Base-by-base conservation (phyloP, 306 rosid species). In the Carpinus fangiana region DNA sequence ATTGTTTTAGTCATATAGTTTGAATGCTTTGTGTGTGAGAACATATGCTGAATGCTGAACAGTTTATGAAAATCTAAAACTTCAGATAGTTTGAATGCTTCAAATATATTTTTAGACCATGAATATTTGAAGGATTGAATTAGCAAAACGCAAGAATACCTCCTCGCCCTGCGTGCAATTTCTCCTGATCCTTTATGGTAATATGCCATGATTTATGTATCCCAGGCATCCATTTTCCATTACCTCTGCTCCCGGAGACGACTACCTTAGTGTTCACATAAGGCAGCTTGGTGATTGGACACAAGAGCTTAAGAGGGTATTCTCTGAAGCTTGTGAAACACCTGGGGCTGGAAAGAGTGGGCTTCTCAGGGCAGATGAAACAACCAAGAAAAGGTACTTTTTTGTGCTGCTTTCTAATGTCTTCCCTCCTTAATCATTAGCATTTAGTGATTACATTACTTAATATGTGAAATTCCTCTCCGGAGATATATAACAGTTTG, bases 251-350 rank as follows among this genome's bases (percentile, higher is more conserved):
- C 99, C 99, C n/a, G 97, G 91, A n/a, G 99, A 96, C 73, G 94
- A 93, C 87, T 96, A 84, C 80, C 91, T 96, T 82, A 96, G 99
- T 73, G 97, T 96, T 84, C 99, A 96, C 88, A 96, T 96, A 73
- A 89, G 99, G 78, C 99, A 96, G 91, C 91, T 96, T 38, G 99
- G 99, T 74, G 99, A 96, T 76, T 96, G 99, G 99, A 96, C 99
- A 59, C 98, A 85, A 84, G 99, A 96, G 81, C 97, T 96, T 56
- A 96, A 90, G 84, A 90, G 97, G 82, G 89, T 96, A 21, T 96
- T 96, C 77, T 88, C 98, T 34, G 97, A 90, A 79, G 98, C 91
- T 52, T 93, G 99, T 80, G 98, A 93, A 83, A 87, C 94, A 84
- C 96, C 99, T n/a, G 91, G 84, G 12, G 82, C 93, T 8, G 99